A percentile compares a stretch with the other conserved stretches of the same genome.
Evolutionary conservation across 140 eudicot species (phyloP).

Genomic region (Cichorium intybus): DNA sequence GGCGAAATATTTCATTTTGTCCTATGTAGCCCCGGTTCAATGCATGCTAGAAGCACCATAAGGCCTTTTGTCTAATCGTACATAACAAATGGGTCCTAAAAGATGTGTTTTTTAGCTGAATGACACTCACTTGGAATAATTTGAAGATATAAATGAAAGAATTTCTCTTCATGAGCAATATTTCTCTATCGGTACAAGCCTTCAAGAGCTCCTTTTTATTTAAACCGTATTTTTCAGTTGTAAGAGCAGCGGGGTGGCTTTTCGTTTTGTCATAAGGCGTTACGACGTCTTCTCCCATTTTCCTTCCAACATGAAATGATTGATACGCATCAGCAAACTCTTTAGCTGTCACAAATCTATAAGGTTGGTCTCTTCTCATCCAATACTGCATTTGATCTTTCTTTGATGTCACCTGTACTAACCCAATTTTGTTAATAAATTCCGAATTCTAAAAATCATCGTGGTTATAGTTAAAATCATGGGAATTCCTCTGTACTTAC

Average conservation of each 20-base stretch:
- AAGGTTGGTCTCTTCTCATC: slow-evolving; percentile 40
- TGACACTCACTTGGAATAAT: slow-evolving; percentile 37
- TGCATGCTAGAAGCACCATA: too few relatives aligned
- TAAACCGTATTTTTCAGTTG: slow-evolving; percentile 45
- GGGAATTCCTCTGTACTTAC: slow-evolving; percentile 31
- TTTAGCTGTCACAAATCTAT: slow-evolving; percentile 42
- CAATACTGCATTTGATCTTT: slow-evolving; percentile 62
- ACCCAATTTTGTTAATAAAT: not conserved
- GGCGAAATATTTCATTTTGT: not conserved
- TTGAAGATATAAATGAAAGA: slow-evolving; percentile 55
- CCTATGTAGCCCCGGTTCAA: too few relatives aligned
- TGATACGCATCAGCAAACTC: slow-evolving; percentile 47
- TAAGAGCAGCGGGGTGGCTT: slow-evolving; percentile 64
- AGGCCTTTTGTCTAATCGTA: too few relatives aligned
- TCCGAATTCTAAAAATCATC: not conserved
- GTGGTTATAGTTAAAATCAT: not conserved
- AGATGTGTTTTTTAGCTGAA: not conserved
- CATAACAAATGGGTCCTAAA: not conserved
- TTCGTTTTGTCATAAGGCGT: slow-evolving; percentile 45
- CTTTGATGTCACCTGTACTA: slow-evolving; percentile 50
- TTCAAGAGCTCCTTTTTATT: slow-evolving; percentile 50
- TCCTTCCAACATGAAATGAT: slow-evolving; percentile 50
- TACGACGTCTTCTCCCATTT: slow-evolving; percentile 30
- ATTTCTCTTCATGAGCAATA: slow-evolving; percentile 55
- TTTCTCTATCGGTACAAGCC: slow-evolving; percentile 50